Base-by-base conservation (phyloP, 2,329 filamentous ascomycete genomes). In the Beauveria sp. region DNA sequence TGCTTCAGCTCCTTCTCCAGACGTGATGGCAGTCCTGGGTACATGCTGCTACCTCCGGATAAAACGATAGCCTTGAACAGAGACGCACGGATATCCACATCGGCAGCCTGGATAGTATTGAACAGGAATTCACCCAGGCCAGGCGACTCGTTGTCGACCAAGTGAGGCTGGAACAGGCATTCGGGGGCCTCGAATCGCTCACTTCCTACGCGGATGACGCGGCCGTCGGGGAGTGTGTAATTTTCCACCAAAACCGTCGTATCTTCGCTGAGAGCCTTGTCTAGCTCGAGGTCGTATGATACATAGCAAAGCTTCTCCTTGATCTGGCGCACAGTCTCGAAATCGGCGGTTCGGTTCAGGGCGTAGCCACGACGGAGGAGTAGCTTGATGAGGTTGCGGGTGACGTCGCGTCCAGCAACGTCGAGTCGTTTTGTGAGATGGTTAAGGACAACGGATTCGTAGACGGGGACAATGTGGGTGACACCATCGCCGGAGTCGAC, bases 251-350 rank as follows among this genome's bases (percentile, higher is more conserved):
- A 81, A 9, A 97, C 92, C 1, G 95, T 99, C 18, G 95, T 99
- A 70, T 99, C 95, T 78, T 99, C 95, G 71, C 91, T 96, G 66
- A 99, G 86, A 68, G 90, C 87, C 79, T 98, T 93, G 81, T 99
- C 95, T 60, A 99, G 82, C 76, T 96, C 92, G 62, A 99, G 85
- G 75, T 99, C 95, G 80, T 98, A 99, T 14, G 93, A 97, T 62
- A 99, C 93, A 75, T 99, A 99, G 83, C 95, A 98, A 57, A 99
- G 89, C 83, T 99, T 99, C 82, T 99, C 95, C 80, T 99, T 99
- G 81, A 99, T 98, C 76, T 98, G 93, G 65, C 95, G 90, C 61
- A 99, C 95, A 4, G 95, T 99, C 78, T 99, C 95, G 75, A 99
- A 99, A 75, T 99, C 95, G 73, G 95, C 95, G 14, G 95, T 99